These are phyloP conservation scores for Trametopsis cervina DNA, from an alignment of 768 basidiomycete genomes.

Conservation along the genomic window DNA sequence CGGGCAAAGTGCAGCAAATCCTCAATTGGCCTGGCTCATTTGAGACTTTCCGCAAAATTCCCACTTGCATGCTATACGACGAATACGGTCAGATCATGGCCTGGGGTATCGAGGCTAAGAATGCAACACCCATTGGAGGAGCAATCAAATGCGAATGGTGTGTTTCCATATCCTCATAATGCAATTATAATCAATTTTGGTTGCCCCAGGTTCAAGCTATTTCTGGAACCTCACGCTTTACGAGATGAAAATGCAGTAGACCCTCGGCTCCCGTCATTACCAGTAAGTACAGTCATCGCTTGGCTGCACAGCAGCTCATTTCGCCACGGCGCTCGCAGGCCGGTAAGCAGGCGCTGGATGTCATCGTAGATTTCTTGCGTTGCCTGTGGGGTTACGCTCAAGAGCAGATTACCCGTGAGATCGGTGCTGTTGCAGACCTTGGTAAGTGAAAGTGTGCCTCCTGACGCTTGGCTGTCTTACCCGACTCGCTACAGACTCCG, in stretches of 20 bases:
- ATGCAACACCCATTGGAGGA: constrained; percentile 60
- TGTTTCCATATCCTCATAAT: background rate
- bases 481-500: constrained; percentile 46
- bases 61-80: constrained; percentile 81
- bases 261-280: constrained; percentile 71
- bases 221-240: constrained; percentile 74
- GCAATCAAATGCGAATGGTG: constrained; percentile 53
- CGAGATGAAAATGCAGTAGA: constrained; percentile 67
- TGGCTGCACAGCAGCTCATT: background rate
- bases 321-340: constrained; percentile 33
- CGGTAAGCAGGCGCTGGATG: constrained; percentile 68
- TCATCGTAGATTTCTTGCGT: constrained; percentile 78
- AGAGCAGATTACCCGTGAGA: constrained; percentile 80
- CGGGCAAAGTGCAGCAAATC: constrained; percentile 78
- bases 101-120: constrained; percentile 88
- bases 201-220: constrained; percentile 69
- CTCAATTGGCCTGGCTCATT: constrained; percentile 80
- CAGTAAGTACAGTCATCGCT: no score
- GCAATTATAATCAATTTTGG: background rate
- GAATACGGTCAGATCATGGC: constrained; percentile 65
- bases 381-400: constrained; percentile 86
- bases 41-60: constrained; percentile 79
- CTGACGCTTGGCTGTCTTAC: background rate
- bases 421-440: constrained; percentile 79
- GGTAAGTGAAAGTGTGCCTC: constrained; percentile 37